Percentiles rank a stretch among this genome's conserved stretches.
Conservation (phyloP, 805 yeast genomes). For the Torulaspora maleeae region DNA sequence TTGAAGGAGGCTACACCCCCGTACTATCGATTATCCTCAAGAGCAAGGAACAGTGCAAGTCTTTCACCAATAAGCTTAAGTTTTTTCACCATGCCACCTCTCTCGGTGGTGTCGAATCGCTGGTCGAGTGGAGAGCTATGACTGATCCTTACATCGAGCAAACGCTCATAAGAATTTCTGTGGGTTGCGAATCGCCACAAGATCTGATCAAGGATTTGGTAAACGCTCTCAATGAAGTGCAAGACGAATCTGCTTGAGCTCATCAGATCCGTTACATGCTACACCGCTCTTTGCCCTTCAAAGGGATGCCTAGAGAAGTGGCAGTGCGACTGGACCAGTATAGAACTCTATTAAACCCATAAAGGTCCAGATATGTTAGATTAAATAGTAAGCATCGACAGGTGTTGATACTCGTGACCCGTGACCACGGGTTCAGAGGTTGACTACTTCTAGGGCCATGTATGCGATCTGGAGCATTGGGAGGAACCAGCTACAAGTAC, state of each 20-base stretch:
- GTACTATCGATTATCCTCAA: constrained; percentile 63
- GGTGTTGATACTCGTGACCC: neutral
- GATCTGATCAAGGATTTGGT: constrained; percentile 72
- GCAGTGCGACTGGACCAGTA: neutral
- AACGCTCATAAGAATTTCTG: constrained; percentile 64
- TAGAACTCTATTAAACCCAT: neutral
- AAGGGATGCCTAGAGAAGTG: neutral
- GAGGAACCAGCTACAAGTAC: neutral
- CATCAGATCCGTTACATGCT: too few relatives aligned
- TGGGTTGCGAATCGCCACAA: constrained; percentile 72
- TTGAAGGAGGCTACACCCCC: constrained; percentile 65
- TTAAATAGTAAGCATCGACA: neutral
- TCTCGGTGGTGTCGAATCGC: constrained; percentile 85
- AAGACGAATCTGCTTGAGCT: neutral
- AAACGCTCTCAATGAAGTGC: neutral
- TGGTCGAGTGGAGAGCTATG: constrained; percentile 86
- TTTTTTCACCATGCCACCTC: constrained; percentile 89
- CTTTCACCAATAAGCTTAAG: constrained; percentile 59
- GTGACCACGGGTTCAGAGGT: neutral
- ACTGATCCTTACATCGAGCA: constrained; percentile 55
- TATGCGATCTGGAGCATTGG: neutral
- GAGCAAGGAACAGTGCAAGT: constrained; percentile 51
- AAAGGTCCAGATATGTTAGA: neutral
- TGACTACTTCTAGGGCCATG: neutral
- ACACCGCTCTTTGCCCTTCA: too few relatives aligned